Conservation (phyloP, 805 yeast genomes). For the Candida schatavii region DNA sequence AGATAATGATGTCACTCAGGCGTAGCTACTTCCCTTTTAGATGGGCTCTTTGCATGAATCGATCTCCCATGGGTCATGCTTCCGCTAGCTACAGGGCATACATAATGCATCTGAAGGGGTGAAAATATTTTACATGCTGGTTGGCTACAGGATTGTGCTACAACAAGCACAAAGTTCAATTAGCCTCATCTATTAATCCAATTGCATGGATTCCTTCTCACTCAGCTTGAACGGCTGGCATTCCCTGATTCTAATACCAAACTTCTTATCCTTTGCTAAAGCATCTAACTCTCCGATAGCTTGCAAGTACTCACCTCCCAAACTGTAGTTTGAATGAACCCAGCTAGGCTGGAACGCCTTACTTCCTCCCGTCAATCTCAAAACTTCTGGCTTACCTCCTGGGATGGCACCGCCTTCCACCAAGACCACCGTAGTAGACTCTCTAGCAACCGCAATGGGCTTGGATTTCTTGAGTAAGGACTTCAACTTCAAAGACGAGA, state of each 20-base stretch:
- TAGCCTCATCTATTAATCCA: conserved; percentile 11
- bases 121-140: no score
- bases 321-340: conserved; percentile 77
- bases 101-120: no score
- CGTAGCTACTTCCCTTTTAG: no score
- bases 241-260: conserved; percentile 65
- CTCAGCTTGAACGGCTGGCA: conserved; percentile 51
- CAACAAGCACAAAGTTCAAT: no score
- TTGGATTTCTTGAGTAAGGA: conserved; percentile 45
- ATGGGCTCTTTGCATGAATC: no score
- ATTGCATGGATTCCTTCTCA: conserved; percentile 14
- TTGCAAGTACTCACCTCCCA: conserved; percentile 45
- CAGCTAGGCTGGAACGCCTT: conserved; percentile 72
- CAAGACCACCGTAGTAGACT: conserved; percentile 70
- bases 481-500: conserved; percentile 66
- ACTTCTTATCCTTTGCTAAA: conserved; percentile 63
- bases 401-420: conserved; percentile 24
- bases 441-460: conserved; percentile 67
- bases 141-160: no score
- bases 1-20: no score
- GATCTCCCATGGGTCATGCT: no score
- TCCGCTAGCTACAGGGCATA: no score
- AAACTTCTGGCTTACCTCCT: conserved; percentile 49
- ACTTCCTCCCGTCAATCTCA: conserved; percentile 80
- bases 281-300: conserved; percentile 55